Conservation (phyloP, 176 grass and related monocot species). For the Avena atlantica region DNA sequence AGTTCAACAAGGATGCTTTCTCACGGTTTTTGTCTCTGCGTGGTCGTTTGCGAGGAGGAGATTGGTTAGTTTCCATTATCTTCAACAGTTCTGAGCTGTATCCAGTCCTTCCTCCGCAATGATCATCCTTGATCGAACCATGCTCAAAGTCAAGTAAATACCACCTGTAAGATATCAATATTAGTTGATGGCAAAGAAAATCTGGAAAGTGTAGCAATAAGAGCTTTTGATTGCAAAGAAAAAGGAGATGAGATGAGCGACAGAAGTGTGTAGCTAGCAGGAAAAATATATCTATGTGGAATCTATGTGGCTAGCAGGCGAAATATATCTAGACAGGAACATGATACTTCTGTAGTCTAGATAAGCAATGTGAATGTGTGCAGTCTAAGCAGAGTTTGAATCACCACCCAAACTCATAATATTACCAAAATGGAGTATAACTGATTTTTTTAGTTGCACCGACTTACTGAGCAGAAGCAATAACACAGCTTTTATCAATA, state of each 20-base stretch:
- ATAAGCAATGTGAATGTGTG: background rate
- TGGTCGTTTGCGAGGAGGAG: conserved; percentile 61
- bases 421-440: background rate
- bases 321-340: background rate
- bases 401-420: background rate
- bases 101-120: conserved; percentile 56
- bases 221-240: background rate
- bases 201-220: conserved; percentile 6
- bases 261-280: background rate
- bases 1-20: conserved; percentile 53
- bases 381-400: background rate
- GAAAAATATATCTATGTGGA: background rate
- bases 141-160: conserved; percentile 79
- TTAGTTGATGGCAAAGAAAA: background rate
- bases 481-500: background rate
- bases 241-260: conserved; percentile 6
- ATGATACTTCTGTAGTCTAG: background rate
- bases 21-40: conserved; percentile 58
- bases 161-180: conserved; percentile 57
- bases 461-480: background rate
- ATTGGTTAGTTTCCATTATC: conserved; percentile 65
- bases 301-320: background rate
- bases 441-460: background rate
- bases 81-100: conserved; percentile 59
- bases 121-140: conserved; percentile 68